phyloP scores from a whole-genome alignment of 2,329 filamentous ascomycete genomes.

The Neurospora sp. region DNA sequence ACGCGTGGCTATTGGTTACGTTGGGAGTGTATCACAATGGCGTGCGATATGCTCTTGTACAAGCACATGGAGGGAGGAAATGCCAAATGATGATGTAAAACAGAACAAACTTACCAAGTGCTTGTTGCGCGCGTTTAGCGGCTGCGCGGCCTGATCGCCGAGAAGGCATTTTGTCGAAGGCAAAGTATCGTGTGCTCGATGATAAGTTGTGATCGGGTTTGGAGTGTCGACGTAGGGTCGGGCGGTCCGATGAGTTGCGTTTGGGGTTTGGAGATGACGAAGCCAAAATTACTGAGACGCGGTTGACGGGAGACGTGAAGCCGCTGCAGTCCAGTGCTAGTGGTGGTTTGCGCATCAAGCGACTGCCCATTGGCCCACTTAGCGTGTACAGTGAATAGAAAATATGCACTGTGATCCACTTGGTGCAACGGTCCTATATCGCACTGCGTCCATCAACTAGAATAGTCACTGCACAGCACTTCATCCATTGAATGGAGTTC shows the following conservation, averaged over 20 bases:
- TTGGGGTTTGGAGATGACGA: not conserved
- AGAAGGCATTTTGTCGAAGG: constrained; percentile 8
- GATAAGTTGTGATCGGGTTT: constrained; percentile 5
- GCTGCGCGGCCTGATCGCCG: constrained; percentile 33
- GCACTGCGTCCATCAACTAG: not conserved
- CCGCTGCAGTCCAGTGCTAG: not conserved
- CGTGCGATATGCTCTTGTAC: not conserved
- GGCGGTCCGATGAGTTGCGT: not conserved
- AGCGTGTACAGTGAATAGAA: not conserved
- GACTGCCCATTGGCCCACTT: not conserved
- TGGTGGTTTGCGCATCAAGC: not conserved
- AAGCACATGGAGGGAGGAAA: not conserved
- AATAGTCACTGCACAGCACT: not conserved
- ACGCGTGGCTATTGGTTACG: too few species aligned
- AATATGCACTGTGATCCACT: not conserved
- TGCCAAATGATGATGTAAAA: not conserved
- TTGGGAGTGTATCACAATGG: not conserved
- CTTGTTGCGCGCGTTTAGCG: constrained; percentile 33
- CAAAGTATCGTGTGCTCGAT: not conserved
- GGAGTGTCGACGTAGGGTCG: not conserved
- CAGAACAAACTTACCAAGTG: constrained; percentile 26
- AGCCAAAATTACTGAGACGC: not conserved
- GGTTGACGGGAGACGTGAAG: not conserved
- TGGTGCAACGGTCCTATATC: not conserved
- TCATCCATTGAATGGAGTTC: too few species aligned